Conservation (phyloP, 805 yeast species). For the Yamadazyma endophytica region DNA sequence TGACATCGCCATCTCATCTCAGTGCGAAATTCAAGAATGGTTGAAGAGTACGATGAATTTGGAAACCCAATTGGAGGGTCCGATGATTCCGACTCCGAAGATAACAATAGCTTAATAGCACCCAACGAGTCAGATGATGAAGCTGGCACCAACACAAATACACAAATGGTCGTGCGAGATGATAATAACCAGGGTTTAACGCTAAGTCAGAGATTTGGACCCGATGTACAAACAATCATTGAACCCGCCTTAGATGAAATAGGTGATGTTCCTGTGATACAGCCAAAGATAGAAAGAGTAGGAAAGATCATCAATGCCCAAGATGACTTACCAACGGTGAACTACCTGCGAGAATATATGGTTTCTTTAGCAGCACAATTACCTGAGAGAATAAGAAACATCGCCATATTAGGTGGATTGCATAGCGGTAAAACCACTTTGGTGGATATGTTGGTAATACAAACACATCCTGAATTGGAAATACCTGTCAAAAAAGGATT, state of each 20-base stretch:
- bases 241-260: slow-evolving; percentile 32
- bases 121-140: slow-evolving; percentile 3
- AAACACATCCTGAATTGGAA: slow-evolving; percentile 55
- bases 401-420: slow-evolving; percentile 74
- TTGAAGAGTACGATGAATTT: slow-evolving; percentile 74
- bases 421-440: slow-evolving; percentile 86
- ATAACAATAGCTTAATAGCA: slow-evolving; percentile 5
- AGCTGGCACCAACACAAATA: neutral
- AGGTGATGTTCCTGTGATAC: slow-evolving; percentile 17
- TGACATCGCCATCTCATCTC: slow-evolving; percentile 1
- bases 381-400: slow-evolving; percentile 67
- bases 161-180: slow-evolving; percentile 2
- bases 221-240: slow-evolving; percentile 62
- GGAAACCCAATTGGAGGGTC: slow-evolving; percentile 63
- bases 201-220: slow-evolving; percentile 10
- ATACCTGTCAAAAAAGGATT: slow-evolving; percentile 15
- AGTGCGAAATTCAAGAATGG: slow-evolving; percentile 45
- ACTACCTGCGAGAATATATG: slow-evolving; percentile 63
- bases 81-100: slow-evolving; percentile 43
- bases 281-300: slow-evolving; percentile 24
- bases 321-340: slow-evolving; percentile 40
- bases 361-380: slow-evolving; percentile 36
- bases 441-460: slow-evolving; percentile 60
- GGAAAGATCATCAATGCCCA: slow-evolving; percentile 22
- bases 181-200: slow-evolving; percentile 9